phyloP scores from a whole-genome alignment of 257 asterid species.

The Ligustrum vulgare region DNA sequence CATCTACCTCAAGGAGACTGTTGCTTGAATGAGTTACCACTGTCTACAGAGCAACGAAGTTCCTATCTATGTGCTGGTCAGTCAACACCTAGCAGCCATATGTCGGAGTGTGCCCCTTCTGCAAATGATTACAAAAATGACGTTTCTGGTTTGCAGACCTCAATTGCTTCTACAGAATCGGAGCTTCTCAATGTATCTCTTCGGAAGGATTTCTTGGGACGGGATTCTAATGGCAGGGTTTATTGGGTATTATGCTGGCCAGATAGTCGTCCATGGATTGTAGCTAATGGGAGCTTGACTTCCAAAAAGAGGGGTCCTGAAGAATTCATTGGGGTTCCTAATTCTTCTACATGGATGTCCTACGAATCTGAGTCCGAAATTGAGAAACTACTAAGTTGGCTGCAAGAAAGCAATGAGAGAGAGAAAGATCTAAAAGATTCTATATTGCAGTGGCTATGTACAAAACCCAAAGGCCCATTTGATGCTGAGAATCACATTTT shows the following conservation, averaged over 20 bases:
- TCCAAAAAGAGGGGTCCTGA: slow-evolving; percentile 42
- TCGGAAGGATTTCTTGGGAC: slow-evolving; percentile 77
- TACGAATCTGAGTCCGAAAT: slow-evolving; percentile 65
- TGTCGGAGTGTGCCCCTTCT: slow-evolving; percentile 22
- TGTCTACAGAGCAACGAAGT: slow-evolving; percentile 27
- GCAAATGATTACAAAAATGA: slow-evolving; percentile 41
- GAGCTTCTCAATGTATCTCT: slow-evolving; percentile 63
- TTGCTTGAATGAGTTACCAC: slow-evolving; percentile 31
- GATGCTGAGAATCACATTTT: slow-evolving; percentile 42
- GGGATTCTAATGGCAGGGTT: slow-evolving; percentile 81
- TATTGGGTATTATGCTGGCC: slow-evolving; percentile 70
- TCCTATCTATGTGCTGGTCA: slow-evolving; percentile 32
- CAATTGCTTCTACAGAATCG: slow-evolving; percentile 58
- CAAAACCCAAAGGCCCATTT: slow-evolving; percentile 40
- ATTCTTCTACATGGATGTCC: slow-evolving; percentile 64
- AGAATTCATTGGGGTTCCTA: slow-evolving; percentile 45
- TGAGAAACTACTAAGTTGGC: slow-evolving; percentile 72
- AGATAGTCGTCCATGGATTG: slow-evolving; percentile 58
- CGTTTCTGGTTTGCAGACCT: slow-evolving; percentile 46
- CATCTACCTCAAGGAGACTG: slow-evolving; percentile 31
- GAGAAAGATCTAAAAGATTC: slow-evolving; percentile 82
- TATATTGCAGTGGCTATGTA: slow-evolving; percentile 55
- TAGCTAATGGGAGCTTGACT: slow-evolving; percentile 54
- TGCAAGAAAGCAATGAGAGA: slow-evolving; percentile 57
- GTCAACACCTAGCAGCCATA: slow-evolving; percentile 29